Evolutionary conservation across 495 filamentous ascomycete species (phyloP), one percentile per base, ranked within the genome.

Genomic region (Lasiosphaeria hispida): DNA sequence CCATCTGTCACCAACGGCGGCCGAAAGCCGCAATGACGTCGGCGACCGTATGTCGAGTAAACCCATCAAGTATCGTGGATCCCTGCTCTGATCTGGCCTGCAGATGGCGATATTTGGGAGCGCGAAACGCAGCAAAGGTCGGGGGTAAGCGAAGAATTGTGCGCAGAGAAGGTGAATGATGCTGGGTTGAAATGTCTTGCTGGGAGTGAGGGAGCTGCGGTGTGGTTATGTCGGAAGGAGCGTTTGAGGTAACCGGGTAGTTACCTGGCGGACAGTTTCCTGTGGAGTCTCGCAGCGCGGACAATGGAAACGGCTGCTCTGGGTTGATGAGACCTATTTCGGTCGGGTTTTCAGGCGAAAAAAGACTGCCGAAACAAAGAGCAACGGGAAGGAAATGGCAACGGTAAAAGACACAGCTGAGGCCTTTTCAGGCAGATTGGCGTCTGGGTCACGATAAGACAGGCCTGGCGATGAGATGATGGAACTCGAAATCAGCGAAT

Each of bases 1-100:
- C 55, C 40, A 64, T 1, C 51, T 10, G 40, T 66, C 63, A 61
- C 63, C 65, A 30, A 10, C 51, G 57, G 53, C 43, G 14, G 48
- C 68, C 69, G 65, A 48, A 56, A 76, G 75, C 45, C 86, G 85
- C 61, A 88, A 85, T 42, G 88, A 87, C 7, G 80, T 84, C 58
- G 88, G 88, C 39, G 79, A 71, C 19, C 80, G 82, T 67, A 88
- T 42, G 14, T 58, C 58, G 38, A 65, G 69, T 57, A 72, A 68
- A 53, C 72, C 73, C 74, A 75, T 72, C 61, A 36, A 30, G 42
- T 5, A 11, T 17, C 10, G 23, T 30, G 23, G 23, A 30, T 30
- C 23, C 23, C 23, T 30, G 23, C 23, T 2, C 23, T 30, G 23
- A 30, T 30, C 23, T 30, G 23, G 23, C 23, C 23, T 30, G 23